Base-by-base conservation (phyloP, 2,329 filamentous ascomycete species). In the Epichloe aotearoae region DNA sequence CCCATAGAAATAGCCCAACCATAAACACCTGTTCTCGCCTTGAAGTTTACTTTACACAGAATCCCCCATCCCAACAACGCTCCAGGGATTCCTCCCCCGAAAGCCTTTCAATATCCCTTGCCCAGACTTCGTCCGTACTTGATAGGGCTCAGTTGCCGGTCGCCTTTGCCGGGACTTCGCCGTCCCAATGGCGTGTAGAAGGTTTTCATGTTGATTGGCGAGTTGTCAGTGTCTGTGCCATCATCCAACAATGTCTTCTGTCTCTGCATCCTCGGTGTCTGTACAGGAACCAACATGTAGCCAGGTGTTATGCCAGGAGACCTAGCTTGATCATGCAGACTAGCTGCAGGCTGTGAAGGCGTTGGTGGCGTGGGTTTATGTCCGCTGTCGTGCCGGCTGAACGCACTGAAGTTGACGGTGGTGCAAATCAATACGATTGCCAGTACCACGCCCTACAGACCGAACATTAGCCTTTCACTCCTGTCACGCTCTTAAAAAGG, bases 221-320 rank as follows among this genome's bases (percentile, higher is more conserved):
- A 74, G 26, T 56, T 71, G 50, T 80, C 77, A 3, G 74, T 77
- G 40, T 79, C 76, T 0, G 71, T 73, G 1, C 64, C 71, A 8
- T 76, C 73, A 47, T 71, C 68, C 10, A 69, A 52, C 46, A 69
- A 61, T n/a, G 65, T 63, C 44, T 72, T 64, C 45, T 72, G 68
- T 20, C 74, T 67, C 49, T 69, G 68, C 47, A 67, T 58, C 34
- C 61, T 67, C 4, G 74, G 73, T 14, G 73, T 77, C 55, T 75
- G 71, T 26, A 76, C 69, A 3, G 73, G 74, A 47, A 74, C 68
- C 65, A 70, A 72, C 59, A 76, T 73, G 57, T 73, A 74, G 0
- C 70, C 70, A 46, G 73, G 71, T 4, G 61, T 61, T 5, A 59
- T 58, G 41, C 65, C 61, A 1, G 62, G 61, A 6, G 57, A 60